Percentiles rank a stretch among this genome's conserved stretches.
Evolutionary conservation across 2,329 filamentous ascomycete genomes (phyloP).

Genomic region (Ophiostoma himal-ulmi): DNA sequence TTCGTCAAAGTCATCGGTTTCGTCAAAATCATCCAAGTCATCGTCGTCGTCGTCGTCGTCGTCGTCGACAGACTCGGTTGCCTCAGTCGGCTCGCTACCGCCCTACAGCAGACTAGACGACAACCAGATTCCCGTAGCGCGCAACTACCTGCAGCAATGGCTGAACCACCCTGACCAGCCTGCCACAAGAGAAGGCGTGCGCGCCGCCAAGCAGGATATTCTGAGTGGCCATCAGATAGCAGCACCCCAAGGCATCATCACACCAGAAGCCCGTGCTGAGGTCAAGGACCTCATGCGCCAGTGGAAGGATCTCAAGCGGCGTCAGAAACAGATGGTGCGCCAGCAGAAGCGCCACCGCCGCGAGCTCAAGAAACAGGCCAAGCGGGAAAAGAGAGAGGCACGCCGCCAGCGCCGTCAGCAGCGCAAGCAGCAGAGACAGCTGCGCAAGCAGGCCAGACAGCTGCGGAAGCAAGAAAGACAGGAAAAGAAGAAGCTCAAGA

Average conservation of each 20-base stretch:
- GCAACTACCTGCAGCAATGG: constrained; percentile 44
- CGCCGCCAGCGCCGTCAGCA: constrained; percentile 11
- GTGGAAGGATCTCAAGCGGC: constrained; percentile 40
- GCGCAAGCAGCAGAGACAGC: constrained; percentile 14
- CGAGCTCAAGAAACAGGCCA: constrained; percentile 26
- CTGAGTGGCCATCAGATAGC: not conserved
- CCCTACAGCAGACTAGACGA: constrained; percentile 45
- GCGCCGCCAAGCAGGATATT: constrained; percentile 31
- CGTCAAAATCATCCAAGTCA: constrained; percentile 31
- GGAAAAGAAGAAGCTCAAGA: not conserved
- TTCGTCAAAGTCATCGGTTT: constrained; percentile 32
- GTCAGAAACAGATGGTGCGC: constrained; percentile 33
- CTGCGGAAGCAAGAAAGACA: not conserved
- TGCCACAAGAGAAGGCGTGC: constrained; percentile 43
- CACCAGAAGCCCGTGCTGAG: constrained; percentile 33
- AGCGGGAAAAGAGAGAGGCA: not conserved
- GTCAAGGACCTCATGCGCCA: constrained; percentile 41
- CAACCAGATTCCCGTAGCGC: constrained; percentile 44
- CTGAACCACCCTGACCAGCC: constrained; percentile 45
- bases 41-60: constrained; percentile 33
- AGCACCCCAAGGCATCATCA: not conserved
- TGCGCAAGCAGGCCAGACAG: constrained; percentile 9
- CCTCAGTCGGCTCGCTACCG: constrained; percentile 49
- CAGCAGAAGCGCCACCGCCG: constrained; percentile 29
- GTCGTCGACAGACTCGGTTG: constrained; percentile 35